Percentiles rank a stretch among this genome's conserved stretches.
These are phyloP conservation scores for Podaxis carcinomalis DNA, from an alignment of 768 basidiomycete species.

Conservation along the genomic window DNA sequence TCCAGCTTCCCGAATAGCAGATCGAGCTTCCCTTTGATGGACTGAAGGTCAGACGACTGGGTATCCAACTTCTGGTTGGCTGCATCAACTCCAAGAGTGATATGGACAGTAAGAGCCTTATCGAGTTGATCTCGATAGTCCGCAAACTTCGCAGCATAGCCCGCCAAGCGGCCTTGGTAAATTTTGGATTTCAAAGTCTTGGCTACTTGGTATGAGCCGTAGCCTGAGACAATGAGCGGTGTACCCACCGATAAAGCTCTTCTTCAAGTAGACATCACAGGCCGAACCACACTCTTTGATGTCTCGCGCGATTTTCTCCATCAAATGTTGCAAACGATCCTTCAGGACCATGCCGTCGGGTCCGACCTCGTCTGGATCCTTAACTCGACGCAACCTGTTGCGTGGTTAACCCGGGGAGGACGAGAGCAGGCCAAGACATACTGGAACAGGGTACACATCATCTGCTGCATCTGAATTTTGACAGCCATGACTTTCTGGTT, in stretches of 20 bases:
- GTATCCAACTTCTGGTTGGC: constrained; percentile 28
- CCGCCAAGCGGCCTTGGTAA: constrained; percentile 35
- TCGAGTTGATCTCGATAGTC: constrained; percentile 31
- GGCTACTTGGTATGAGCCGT: constrained; percentile 18
- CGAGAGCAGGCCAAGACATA: constrained; percentile 19
- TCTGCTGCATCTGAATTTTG: constrained; percentile 45
- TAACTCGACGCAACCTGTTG: constrained; percentile 25
- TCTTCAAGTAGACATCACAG: constrained; percentile 43
- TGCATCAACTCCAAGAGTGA: constrained; percentile 30
- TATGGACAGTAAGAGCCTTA: constrained; percentile 33
- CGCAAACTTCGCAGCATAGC: constrained; percentile 27
- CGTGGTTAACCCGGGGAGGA: neutral
- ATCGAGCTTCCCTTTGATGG: constrained; percentile 27
- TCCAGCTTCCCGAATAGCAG: constrained; percentile 33
- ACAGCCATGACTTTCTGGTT: constrained; percentile 43
- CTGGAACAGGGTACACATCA: constrained; percentile 44
- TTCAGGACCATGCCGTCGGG: constrained; percentile 28
- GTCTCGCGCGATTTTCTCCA: constrained; percentile 29
- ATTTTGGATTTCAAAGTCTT: constrained; percentile 29
- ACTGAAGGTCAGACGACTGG: constrained; percentile 15
- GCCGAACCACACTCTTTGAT: constrained; percentile 39
- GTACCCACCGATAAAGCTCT: constrained; percentile 34
- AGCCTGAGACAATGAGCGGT: neutral
- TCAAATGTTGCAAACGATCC: constrained; percentile 24
- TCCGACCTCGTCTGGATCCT: constrained; percentile 19